Evolutionary conservation across 2,329 filamentous ascomycete genomes (phyloP), one percentile per base, ranked within the genome.

Genomic region (Arthrobotrys sinensis): DNA sequence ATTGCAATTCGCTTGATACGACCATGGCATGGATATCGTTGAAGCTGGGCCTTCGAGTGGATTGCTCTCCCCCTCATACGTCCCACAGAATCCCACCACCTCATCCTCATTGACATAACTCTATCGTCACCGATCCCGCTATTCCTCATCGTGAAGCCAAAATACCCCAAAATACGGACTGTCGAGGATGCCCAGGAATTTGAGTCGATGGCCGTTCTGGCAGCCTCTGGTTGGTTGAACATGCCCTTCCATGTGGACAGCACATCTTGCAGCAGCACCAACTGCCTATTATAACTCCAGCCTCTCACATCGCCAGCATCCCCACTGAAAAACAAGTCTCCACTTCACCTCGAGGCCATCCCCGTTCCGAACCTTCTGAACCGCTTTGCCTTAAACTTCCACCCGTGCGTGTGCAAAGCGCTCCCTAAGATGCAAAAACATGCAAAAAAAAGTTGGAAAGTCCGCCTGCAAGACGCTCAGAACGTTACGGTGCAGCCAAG

Each of bases 241-340:
- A 12, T 5, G 34, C 40, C 43, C 45, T 36, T 36, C 68, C 60
- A 73, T 57, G 60, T 62, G 66, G 57, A 77, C 73, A 77, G 73
- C 73, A 66, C 73, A 77, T 77, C 73, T 71, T 77, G 73, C 73
- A 77, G 70, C 46, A 52, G 21, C 60, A 64, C 53, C n/a, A 52
- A 52, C 65, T 70, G 72, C 72, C 72, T 69, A 60, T 76, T 60
- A 53, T 48, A 65, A 43, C 21, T 66, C 48, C 60, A 48, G 24
- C 48, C 60, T 48, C 28, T 48, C 45, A 21, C 45, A 45, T 43
- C 53, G n/a, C 48, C 52, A 68, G 32, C 48, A n/a, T 68, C 64
- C 63, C 64, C 64, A 68, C 64, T 8, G 21, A 14, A 63, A 24
- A 36, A 21, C 34, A 24, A 8, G 46, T 14, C 65, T 34, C 72